Evolutionary conservation across 768 basidiomycete species (phyloP), one percentile per base, ranked within the genome.

Genomic region (Pluteus cervinus): DNA sequence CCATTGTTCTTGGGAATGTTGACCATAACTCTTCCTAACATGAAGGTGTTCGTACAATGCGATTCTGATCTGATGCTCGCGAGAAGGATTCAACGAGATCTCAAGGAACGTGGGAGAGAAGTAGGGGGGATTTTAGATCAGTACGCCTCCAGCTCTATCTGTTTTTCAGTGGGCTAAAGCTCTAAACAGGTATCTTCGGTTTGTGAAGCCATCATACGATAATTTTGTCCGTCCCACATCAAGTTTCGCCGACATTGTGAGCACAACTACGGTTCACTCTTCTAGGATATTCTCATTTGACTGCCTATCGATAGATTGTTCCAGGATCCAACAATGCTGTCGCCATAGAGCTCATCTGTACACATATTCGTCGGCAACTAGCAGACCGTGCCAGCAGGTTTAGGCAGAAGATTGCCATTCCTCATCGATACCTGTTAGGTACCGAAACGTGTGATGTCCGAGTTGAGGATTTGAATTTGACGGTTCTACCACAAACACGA

Each of bases 1-100:
- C n/a, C n/a, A n/a, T n/a, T n/a, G n/a, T n/a, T n/a, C n/a, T n/a
- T n/a, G n/a, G n/a, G n/a, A n/a, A n/a, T n/a, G n/a, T n/a, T n/a
- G n/a, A n/a, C n/a, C n/a, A n/a, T n/a, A n/a, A n/a, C 20, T 5
- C 21, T 5, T 20, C 7, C 16, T 35, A 29, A 23, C 23, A 29
- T 32, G 6, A 38, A 88, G 84, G 69, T 92, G 4, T 92, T 89
- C 45, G 90, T 92, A 5, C 88, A 94, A 66, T 87, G 85, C 42
- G 92, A 98, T 55, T 84, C 92, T 6, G 96, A 99, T 57, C 65
- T 98, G 15, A 99, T 99, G 96, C 81, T 99, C 33, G 90, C 94
- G 1, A 78, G 96, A 40, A 78, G 96, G 25, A 84, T 99, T 37
- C 70, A 76, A 45, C 72, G 96, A 38, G 96, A 98, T 51, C 76